Evolutionary conservation across 2,329 filamentous ascomycete species (phyloP).

Genomic region (Fusarium verticillioides): DNA sequence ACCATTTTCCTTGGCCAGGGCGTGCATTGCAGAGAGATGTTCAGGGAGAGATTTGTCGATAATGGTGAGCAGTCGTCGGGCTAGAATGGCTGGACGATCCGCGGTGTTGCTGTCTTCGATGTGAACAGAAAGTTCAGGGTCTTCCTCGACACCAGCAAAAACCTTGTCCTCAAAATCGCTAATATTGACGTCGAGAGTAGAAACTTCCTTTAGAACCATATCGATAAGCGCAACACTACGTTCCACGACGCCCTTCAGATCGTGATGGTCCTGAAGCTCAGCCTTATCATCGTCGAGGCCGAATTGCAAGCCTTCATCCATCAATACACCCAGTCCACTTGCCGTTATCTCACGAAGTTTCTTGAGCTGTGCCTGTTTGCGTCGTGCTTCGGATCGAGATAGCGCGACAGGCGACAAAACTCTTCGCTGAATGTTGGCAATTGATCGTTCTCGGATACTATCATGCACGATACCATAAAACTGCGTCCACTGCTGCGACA

Average conservation of each 20-base stretch:
- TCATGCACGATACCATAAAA: conserved; percentile 86
- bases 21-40: conserved; percentile 68
- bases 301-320: conserved; percentile 84
- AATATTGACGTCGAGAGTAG: conserved; percentile 70
- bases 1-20: conserved; percentile 72
- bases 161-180: conserved; percentile 74
- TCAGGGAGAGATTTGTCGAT: conserved; percentile 75
- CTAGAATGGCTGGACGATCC: conserved; percentile 69
- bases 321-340: conserved; percentile 85
- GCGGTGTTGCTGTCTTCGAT: conserved; percentile 57
- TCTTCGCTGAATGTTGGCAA: conserved; percentile 75
- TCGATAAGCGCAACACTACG: conserved; percentile 88
- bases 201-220: conserved; percentile 79
- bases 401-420: conserved; percentile 83
- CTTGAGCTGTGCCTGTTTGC: conserved; percentile 77
- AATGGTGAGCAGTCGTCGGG: conserved; percentile 74
- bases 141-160: conserved; percentile 70
- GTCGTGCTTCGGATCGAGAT: conserved; percentile 77
- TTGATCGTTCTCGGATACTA: conserved; percentile 77
- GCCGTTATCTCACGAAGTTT: conserved; percentile 83
- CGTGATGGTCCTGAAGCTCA: conserved; percentile 59
- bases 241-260: conserved; percentile 78
- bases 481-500: conserved; percentile 67
- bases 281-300: conserved; percentile 69
- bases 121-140: conserved; percentile 67